These are phyloP conservation scores for Fusarium musae DNA, from an alignment of 2,329 filamentous ascomycete species.

Conservation along the genomic window DNA sequence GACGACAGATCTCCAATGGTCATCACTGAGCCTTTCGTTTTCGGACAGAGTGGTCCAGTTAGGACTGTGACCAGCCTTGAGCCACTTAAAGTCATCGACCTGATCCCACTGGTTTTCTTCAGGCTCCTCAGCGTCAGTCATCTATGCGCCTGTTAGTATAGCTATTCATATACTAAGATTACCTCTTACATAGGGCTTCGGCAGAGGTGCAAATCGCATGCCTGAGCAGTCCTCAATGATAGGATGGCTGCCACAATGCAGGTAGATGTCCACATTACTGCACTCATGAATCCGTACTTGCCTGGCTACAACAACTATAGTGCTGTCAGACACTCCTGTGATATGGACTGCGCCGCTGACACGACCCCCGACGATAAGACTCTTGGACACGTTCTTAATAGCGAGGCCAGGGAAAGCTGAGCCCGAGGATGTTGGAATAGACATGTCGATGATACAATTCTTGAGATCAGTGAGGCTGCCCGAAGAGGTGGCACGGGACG, in stretches of 20 bases:
- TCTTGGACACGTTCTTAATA: constrained; percentile 75
- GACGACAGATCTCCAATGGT: constrained; percentile 76
- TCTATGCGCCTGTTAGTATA: constrained; percentile 29
- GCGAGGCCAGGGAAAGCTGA: constrained; percentile 75
- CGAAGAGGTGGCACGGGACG: constrained; percentile 76
- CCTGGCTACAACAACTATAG: constrained; percentile 82
- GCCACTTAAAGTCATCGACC: constrained; percentile 98
- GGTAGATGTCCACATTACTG: constrained; percentile 81
- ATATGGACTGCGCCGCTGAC: constrained; percentile 86
- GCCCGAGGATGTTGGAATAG: constrained; percentile 66
- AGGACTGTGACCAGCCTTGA: constrained; percentile 85
- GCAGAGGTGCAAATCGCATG: constrained; percentile 83
- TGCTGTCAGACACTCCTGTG: constrained; percentile 76
- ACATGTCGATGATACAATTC: constrained; percentile 83
- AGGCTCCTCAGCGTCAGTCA: constrained; percentile 45
- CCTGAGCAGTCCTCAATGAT: constrained; percentile 91
- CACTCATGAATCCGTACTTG: constrained; percentile 96
- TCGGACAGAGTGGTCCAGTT: constrained; percentile 82
- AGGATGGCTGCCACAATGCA: constrained; percentile 83
- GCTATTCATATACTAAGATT: not conserved
- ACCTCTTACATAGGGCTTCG: constrained; percentile 72
- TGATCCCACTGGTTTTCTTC: constrained; percentile 82
- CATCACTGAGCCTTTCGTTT: constrained; percentile 66
- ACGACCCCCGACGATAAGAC: constrained; percentile 80
- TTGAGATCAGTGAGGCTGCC: constrained; percentile 77